Evolutionary conservation across 371 early-diverging fungal genomes (phyloP), one percentile per base, ranked within the genome.

Genomic region (Rozella allomycis): DNA sequence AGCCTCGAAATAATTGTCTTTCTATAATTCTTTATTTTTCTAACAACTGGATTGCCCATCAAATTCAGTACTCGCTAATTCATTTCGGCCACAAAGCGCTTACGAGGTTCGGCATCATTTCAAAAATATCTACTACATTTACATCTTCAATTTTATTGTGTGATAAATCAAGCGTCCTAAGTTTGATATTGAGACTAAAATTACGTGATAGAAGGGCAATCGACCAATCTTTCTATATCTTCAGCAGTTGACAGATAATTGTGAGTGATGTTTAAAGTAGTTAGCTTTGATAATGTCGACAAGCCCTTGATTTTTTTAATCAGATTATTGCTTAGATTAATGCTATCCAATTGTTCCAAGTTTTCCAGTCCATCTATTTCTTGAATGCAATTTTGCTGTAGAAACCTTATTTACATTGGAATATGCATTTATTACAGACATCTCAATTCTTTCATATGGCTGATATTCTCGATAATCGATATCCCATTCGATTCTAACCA

Each of bases 401-500:
- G 37, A 38, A 53, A 64, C 11, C 55, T 52, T 30, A 14, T 13
- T 9, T 10, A 26, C 7, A 38, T 6, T 14, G 19, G 38, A 16
- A 39, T n/a, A 45, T 37, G 9, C 7, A 37, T 10, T 13, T 12
- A 37, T 38, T 41, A 53, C 55, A 59, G 45, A 32, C 59, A 56
- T 10, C 54, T 41, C 13, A 59, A 42, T 20, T 55, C 49, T 2
- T 32, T 42, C 5, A 46, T 44, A 7, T 34, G 30, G 2, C 45
- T 45, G 3, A 65, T 35, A 29, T 49, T 46, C 25, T 53, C 50
- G 17, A 65, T 46, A 20, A 41, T 38, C 1, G 37, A 23, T 25
- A 65, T 46, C 10, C 62, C 65, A 31, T 65, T 65, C 14, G 62
- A 61, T 41, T 65, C 62, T 17, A 65, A 45, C 65, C 65, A 65